Conservation (phyloP, 139 green algal species). For the Pseudopediastrum boryanum region DNA sequence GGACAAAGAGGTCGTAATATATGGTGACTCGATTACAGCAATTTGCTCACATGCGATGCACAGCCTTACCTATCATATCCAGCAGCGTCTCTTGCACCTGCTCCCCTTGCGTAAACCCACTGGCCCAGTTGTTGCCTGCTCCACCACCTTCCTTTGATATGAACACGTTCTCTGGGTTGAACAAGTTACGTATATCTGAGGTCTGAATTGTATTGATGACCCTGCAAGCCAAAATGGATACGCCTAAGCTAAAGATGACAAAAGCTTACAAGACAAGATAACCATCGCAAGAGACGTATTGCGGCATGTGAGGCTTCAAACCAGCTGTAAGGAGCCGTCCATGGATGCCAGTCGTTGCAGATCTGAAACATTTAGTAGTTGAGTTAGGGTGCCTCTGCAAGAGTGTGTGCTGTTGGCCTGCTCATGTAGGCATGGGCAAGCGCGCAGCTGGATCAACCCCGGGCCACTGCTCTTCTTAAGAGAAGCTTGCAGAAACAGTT, state of each 20-base stretch:
- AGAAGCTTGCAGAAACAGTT: no score
- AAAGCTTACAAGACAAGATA: neutral
- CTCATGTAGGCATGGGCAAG: no score
- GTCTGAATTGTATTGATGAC: slow-evolving; percentile 98
- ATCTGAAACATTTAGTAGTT: no score
- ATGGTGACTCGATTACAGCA: no score
- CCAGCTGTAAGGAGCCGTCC: no score
- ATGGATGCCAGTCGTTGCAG: no score
- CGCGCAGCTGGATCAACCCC: no score
- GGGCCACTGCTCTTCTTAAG: no score
- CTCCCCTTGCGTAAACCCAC: slow-evolving; percentile 92
- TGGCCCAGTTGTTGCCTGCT: slow-evolving; percentile 99
- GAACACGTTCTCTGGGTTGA: slow-evolving; percentile 99
- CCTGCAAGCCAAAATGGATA: slow-evolving; percentile 45
- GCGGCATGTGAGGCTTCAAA: neutral
- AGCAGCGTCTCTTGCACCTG: slow-evolving; percentile 92
- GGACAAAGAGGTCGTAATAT: no score
- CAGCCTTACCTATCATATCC: slow-evolving; percentile 95
- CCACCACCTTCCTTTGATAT: slow-evolving; percentile 93
- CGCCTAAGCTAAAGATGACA: neutral
- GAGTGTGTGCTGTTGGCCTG: no score
- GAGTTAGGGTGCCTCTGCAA: no score
- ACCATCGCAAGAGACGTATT: neutral
- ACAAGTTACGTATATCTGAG: slow-evolving; percentile 92
- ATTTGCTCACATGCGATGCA: no score